Conservation (phyloP, 2,329 filamentous ascomycete genomes). For the Colletotrichum tropicale region DNA sequence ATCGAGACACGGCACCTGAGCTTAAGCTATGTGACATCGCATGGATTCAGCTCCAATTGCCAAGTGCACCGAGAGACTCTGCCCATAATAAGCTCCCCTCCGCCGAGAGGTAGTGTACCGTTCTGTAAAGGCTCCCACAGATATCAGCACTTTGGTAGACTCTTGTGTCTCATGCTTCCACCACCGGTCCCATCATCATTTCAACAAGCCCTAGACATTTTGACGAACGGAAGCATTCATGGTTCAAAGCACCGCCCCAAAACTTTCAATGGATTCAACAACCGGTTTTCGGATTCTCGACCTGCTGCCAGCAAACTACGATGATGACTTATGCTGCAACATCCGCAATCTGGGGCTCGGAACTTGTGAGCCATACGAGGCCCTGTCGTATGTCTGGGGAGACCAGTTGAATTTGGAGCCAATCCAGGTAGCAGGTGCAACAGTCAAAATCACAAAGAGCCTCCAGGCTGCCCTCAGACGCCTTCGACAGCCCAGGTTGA, state of each 20-base stretch:
- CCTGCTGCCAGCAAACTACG: not conserved
- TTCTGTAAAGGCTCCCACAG: too few species aligned
- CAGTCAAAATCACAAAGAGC: not conserved
- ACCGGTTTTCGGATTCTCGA: not conserved
- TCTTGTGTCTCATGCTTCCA: not conserved
- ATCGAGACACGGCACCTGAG: not conserved
- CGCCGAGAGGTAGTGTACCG: not conserved
- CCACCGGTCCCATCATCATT: not conserved
- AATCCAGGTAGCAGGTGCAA: not conserved
- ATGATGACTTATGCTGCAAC: not conserved
- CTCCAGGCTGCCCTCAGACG: not conserved
- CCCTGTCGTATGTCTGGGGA: not conserved
- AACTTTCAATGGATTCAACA: not conserved
- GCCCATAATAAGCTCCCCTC: not conserved
- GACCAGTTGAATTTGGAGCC: not conserved
- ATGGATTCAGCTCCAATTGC: not conserved
- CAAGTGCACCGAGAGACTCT: not conserved
- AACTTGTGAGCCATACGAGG: not conserved
- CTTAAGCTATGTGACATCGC: not conserved
- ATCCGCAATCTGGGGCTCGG: not conserved
- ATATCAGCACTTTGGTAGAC: too few species aligned
- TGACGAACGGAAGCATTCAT: not conserved
- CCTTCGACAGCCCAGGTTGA: not conserved
- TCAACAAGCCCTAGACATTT: not conserved
- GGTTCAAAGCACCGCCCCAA: not conserved